Evolutionary conservation across 164 flowering plant species (phyloP).

Genomic region (Platanus orientalis): DNA sequence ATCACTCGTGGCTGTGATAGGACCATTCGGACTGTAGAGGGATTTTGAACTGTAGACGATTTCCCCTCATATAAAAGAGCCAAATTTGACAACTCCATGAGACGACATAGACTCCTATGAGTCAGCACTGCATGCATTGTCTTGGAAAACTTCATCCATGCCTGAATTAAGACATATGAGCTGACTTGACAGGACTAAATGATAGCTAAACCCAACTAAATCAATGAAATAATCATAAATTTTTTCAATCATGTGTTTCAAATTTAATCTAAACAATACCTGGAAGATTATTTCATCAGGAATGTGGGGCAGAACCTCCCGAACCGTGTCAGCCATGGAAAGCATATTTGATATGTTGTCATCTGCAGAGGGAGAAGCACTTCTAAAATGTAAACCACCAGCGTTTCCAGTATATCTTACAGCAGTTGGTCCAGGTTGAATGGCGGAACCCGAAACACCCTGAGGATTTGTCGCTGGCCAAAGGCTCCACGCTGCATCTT

Average conservation of each 20-base stretch:
- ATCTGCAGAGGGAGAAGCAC: constrained; percentile 34
- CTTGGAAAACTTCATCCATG: background rate
- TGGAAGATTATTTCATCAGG: constrained; percentile 87
- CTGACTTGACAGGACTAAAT: background rate
- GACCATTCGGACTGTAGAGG: too few species aligned
- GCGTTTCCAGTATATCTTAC: constrained; percentile 35
- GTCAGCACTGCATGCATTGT: too few species aligned
- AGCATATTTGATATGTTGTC: constrained; percentile 63
- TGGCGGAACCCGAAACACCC: constrained; percentile 46
- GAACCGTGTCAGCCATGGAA: constrained; percentile 88
- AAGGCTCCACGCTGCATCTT: constrained; percentile 81
- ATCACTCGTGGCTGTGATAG: too few species aligned
- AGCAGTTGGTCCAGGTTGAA: constrained; percentile 36
- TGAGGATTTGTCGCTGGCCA: constrained; percentile 73
- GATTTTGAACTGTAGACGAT: too few species aligned
- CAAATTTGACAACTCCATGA: too few species aligned
- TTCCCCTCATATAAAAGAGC: too few species aligned
- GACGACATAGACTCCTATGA: too few species aligned
- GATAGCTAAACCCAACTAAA: background rate
- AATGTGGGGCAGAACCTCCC: constrained; percentile 92
- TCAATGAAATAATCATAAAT: too few species aligned
- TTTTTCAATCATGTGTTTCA: too few species aligned
- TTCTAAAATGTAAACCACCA: constrained; percentile 54
- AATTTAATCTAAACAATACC: constrained; percentile 36
- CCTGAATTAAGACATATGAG: background rate